Base-by-base conservation (phyloP, 1,284 basidiomycete species). In the Erythrobasidium hasegawianum region DNA sequence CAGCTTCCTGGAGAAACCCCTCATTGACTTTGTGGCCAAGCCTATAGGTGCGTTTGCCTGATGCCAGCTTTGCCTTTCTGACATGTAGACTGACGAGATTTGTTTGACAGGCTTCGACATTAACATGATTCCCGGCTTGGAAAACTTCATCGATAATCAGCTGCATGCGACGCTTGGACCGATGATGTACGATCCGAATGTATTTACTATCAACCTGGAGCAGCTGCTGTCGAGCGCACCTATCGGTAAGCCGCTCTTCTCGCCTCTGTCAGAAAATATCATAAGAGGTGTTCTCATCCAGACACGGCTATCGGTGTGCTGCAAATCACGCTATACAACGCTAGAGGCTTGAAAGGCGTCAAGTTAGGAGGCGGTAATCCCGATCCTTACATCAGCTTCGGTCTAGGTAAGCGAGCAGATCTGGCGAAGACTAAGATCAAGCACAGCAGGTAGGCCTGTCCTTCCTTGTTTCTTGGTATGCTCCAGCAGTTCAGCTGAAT, bases 21-120 rank as follows among this genome's bases (percentile, higher is more conserved):
- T 84, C n/a, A 88, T 98, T 72, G 95, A 97, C 79, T 98, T 92
- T 75, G 90, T 90, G 11, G 83, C 97, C 68, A 97, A 97, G 78
- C 95, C 95, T 8, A 82, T 98, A 75, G 95, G 94, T 14, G 88
- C n/a, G n/a, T n/a, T n/a, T n/a, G n/a, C n/a, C n/a, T n/a, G n/a
- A n/a, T n/a, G n/a, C n/a, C n/a, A n/a, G n/a, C n/a, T n/a, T n/a
- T n/a, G n/a, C n/a, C n/a, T n/a, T n/a, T n/a, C n/a, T n/a, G n/a
- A n/a, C n/a, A n/a, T n/a, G n/a, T n/a, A n/a, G n/a, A n/a, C n/a
- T n/a, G n/a, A n/a, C n/a, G n/a, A n/a, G n/a, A n/a, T n/a, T n/a
- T 64, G 40, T 9, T 33, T 27, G 52, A 29, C 38, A 22, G 1
- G 38, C 47, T 58, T 52, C 41, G 59, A 57, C 77, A 89, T 65